phyloP scores from a whole-genome alignment of 192 early-diverging fungal species.

The Lobosporangium transversale region DNA sequence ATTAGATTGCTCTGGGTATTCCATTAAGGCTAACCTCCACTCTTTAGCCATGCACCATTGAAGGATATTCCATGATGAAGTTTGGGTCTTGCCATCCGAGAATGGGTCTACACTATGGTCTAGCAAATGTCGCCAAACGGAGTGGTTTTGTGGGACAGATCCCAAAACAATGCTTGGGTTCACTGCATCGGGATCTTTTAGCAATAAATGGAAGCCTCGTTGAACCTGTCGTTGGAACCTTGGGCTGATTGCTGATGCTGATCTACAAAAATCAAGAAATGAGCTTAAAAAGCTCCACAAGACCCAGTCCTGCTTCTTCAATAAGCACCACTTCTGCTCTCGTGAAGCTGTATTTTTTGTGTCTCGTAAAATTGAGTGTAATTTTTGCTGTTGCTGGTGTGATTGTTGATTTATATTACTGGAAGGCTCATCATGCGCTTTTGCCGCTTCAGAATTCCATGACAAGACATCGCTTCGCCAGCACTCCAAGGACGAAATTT shows the following conservation, averaged over 20 bases:
- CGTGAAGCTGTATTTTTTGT: background rate
- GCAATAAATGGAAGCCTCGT: background rate
- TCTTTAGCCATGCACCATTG: conserved; percentile 17
- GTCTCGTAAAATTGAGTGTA: background rate
- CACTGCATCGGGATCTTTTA: background rate
- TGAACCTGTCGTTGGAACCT: conserved; percentile 28
- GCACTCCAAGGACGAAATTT: background rate
- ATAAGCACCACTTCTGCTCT: background rate
- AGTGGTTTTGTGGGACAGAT: background rate
- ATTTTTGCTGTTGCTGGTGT: background rate
- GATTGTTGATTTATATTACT: background rate
- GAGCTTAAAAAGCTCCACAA: conserved; percentile 22
- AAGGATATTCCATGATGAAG: conserved; percentile 1
- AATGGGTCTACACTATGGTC: conserved; percentile 3
- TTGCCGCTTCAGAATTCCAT: background rate
- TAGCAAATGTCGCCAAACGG: conserved; percentile 23
- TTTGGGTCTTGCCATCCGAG: background rate
- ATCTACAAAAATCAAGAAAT: conserved; percentile 14
- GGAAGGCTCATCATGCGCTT: too few species aligned
- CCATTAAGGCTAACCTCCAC: background rate
- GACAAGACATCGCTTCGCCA: background rate
- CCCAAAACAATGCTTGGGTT: too few species aligned
- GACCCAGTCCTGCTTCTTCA: conserved; percentile 6
- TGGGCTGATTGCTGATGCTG: conserved; percentile 9
- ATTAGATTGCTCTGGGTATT: background rate